Evolutionary conservation across 2,329 filamentous ascomycete genomes (phyloP), one percentile per base, ranked within the genome.

Genomic region (Cadophora malorum): DNA sequence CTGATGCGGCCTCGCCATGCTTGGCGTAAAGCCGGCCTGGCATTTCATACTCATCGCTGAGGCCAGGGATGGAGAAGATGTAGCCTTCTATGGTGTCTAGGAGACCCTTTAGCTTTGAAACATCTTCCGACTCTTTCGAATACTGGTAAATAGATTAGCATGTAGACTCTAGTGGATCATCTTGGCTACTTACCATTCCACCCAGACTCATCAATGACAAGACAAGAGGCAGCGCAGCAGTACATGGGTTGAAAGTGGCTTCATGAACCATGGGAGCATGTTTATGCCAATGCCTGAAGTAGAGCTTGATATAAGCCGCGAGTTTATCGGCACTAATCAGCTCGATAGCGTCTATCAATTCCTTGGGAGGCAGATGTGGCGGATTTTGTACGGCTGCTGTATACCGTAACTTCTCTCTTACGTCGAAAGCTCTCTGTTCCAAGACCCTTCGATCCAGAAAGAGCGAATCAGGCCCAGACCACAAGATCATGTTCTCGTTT

Each of bases 261-360:
- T 77, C 73, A 60, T 78, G 76, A 31, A 78, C 68, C 60, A 77
- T 74, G 7, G 76, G 75, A 14, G 67, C 75, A 72, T 78, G 75
- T 47, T 75, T 74, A 65, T 78, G 75, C 75, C 75, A 78, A 67
- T 77, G 74, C 31, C 68, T 69, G 55, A 78, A 78, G 65, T 78
- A 78, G 28, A 77, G 70, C 31, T 74, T 74, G 47, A 73, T 74
- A 60, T 69, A 74, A 19, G 65, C 53, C 41, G 71, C 73, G 66
- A 78, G 71, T 33, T 65, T 74, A 28, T 71, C 67, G 5, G 70
- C 72, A 1, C 71, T 75, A 9, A 78, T 73, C 19, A 70, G 21
- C 28, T 76, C 72, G 53, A 77, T 73, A 19, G 73, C 72, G n/a
- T 76, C 72, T 1, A 75, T 56, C 1, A 76, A 6, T 41, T 74